Evolutionary conservation across 2,329 filamentous ascomycete genomes (phyloP).

Genomic region (Diaporthe helianthi): DNA sequence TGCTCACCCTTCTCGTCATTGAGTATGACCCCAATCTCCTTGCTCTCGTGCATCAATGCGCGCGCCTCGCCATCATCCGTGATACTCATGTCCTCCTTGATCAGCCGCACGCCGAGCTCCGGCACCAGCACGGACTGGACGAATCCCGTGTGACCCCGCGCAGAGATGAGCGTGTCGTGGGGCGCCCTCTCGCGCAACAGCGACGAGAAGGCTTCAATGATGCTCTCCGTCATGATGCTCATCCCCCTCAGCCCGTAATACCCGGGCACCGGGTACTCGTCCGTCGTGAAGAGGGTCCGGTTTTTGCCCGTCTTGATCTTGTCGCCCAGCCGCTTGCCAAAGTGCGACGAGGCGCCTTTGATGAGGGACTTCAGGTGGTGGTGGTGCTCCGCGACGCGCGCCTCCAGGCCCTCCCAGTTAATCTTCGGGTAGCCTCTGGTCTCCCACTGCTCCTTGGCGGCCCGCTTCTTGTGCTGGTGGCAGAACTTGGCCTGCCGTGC

Average conservation of each 20-base stretch:
- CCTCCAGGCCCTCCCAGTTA: conserved; percentile 68
- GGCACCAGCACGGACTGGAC: conserved; percentile 80
- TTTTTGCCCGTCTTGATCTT: conserved; percentile 64
- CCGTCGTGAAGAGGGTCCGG: conserved; percentile 64
- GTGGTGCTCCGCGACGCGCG: conserved; percentile 65
- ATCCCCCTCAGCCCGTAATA: conserved; percentile 85
- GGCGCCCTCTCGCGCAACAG: conserved; percentile 68
- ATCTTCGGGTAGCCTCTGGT: conserved; percentile 72
- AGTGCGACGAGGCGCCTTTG: conserved; percentile 66
- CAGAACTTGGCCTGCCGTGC: conserved; percentile 70
- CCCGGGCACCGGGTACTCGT: conserved; percentile 70
- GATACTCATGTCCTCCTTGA: conserved; percentile 63
- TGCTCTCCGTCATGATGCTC: conserved; percentile 73
- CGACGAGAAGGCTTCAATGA: conserved; percentile 66
- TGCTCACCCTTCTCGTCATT: conserved; percentile 70
- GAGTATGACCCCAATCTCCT: conserved; percentile 70
- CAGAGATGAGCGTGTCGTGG: conserved; percentile 70
- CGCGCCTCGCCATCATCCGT: conserved; percentile 50
- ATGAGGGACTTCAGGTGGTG: conserved; percentile 65
- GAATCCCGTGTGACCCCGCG: conserved; percentile 71
- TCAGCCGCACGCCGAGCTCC: conserved; percentile 65
- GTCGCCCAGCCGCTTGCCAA: conserved; percentile 61
- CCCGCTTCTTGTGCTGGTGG: conserved; percentile 63
- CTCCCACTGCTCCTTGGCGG: conserved; percentile 57
- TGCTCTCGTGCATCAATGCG: conserved; percentile 70